Evolutionary conservation across 148 eudicot genomes (phyloP).

Genomic region (Nyssa sinensis): DNA sequence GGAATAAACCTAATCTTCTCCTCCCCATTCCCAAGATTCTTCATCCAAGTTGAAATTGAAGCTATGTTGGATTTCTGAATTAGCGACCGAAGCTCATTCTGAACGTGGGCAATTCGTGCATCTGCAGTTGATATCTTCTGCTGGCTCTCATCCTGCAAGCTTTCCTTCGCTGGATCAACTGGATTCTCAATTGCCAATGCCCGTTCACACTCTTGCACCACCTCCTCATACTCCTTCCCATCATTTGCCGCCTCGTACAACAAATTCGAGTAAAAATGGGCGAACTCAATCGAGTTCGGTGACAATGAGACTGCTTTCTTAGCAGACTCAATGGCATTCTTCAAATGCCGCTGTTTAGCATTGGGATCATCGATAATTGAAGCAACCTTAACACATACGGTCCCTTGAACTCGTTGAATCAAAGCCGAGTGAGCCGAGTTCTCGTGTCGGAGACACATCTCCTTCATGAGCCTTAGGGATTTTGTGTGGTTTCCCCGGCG

Average conservation of each 20-base stretch:
- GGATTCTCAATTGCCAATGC: conserved; percentile 73
- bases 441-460: conserved; percentile 39
- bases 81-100: conserved; percentile 49
- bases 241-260: conserved; percentile 66
- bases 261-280: conserved; percentile 76
- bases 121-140: conserved; percentile 38
- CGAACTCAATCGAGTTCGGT: conserved; percentile 67
- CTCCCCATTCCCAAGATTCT: conserved; percentile 70
- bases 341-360: conserved; percentile 52
- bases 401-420: conserved; percentile 64
- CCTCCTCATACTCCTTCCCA: conserved; percentile 72
- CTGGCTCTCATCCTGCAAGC: conserved; percentile 58
- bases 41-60: conserved; percentile 80
- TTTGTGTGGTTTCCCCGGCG: conserved; percentile 75
- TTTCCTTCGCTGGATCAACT: conserved; percentile 76
- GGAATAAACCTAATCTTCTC: conserved; percentile 73
- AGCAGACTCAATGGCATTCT: conserved; percentile 70
- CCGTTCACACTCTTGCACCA: conserved; percentile 77
- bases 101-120: conserved; percentile 49
- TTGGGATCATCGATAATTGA: conserved; percentile 58
- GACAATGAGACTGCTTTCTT: conserved; percentile 49
- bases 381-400: conserved; percentile 63
- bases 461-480: conserved; percentile 75
- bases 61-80: conserved; percentile 74
- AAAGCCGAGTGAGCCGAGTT: conserved; percentile 44